These are phyloP conservation scores for Fagopyrum tataricum DNA, from an alignment of 148 eudicot genomes.

Conservation along the genomic window DNA sequence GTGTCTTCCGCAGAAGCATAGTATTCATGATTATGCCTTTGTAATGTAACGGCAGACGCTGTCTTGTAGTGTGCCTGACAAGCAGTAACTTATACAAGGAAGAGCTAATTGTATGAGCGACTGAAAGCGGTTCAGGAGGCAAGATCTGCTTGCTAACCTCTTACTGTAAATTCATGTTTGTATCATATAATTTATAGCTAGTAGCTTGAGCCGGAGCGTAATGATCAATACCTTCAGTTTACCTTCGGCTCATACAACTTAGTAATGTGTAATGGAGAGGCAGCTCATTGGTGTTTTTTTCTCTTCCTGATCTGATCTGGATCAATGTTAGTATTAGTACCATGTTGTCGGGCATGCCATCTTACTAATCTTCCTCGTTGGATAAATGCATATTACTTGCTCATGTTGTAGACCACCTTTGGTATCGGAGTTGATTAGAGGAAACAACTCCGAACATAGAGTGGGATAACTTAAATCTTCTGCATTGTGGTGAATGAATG, in stretches of 20 bases:
- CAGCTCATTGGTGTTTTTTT: neutral
- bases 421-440: too few species aligned
- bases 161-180: slow-evolving; percentile 11
- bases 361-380: too few species aligned
- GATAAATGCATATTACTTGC: too few species aligned
- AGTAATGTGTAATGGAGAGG: neutral
- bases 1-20: slow-evolving; percentile 11
- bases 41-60: neutral
- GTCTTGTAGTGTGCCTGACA: neutral
- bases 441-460: too few species aligned
- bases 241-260: neutral
- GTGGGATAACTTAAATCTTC: too few species aligned
- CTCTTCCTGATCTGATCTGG: neutral
- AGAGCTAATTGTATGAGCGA: neutral
- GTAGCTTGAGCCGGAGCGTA: neutral
- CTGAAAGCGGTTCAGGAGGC: slow-evolving; percentile 10
- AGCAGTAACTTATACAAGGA: slow-evolving; percentile 5
- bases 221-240: neutral
- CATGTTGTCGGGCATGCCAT: neutral
- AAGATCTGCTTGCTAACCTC: slow-evolving; percentile 10
- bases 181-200: slow-evolving; percentile 3
- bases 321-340: neutral
- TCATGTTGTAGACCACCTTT: too few species aligned
- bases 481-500: neutral
- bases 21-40: neutral